Conservation (phyloP, 768 basidiomycete genomes). For the Mycena rebaudengoi region DNA sequence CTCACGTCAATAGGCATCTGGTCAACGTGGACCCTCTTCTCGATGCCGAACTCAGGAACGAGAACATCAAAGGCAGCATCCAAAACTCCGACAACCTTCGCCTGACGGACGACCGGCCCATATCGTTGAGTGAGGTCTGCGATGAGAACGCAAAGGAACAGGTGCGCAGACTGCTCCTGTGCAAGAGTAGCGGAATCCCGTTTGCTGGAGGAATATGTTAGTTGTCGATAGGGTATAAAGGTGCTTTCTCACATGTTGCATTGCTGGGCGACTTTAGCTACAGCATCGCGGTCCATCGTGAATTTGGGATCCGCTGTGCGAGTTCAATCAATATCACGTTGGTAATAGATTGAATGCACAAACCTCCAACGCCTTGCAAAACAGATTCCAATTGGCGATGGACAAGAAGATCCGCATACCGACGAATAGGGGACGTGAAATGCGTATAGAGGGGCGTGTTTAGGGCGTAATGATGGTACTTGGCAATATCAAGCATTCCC, state of each 20-base stretch:
- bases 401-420: conserved; percentile 93
- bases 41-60: conserved; percentile 96
- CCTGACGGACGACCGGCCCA: conserved; percentile 94
- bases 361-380: conserved; percentile 70
- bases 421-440: conserved; percentile 92
- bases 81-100: conserved; percentile 95
- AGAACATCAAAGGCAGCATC: conserved; percentile 98
- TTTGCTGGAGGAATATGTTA: conserved; percentile 61
- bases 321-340: conserved; percentile 11
- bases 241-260: conserved; percentile 84
- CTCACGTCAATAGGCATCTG: conserved; percentile 98
- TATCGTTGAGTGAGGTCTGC: conserved; percentile 94
- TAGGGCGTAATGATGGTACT: conserved; percentile 93
- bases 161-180: conserved; percentile 94
- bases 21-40: conserved; percentile 98
- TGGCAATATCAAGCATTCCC: conserved; percentile 98
- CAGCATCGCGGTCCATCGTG: conserved; percentile 96
- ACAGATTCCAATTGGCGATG: conserved; percentile 96
- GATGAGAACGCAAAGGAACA: conserved; percentile 94
- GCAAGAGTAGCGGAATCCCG: conserved; percentile 91
- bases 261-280: conserved; percentile 97
- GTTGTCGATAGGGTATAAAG: not conserved
- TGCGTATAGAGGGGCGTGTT: conserved; percentile 93
- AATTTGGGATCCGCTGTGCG: conserved; percentile 82
- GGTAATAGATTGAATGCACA: not conserved